Percentiles rank a stretch among this genome's conserved stretches.
These are phyloP conservation scores for Wallemia mellicola DNA, from an alignment of 1,284 basidiomycete species.

Conservation along the genomic window DNA sequence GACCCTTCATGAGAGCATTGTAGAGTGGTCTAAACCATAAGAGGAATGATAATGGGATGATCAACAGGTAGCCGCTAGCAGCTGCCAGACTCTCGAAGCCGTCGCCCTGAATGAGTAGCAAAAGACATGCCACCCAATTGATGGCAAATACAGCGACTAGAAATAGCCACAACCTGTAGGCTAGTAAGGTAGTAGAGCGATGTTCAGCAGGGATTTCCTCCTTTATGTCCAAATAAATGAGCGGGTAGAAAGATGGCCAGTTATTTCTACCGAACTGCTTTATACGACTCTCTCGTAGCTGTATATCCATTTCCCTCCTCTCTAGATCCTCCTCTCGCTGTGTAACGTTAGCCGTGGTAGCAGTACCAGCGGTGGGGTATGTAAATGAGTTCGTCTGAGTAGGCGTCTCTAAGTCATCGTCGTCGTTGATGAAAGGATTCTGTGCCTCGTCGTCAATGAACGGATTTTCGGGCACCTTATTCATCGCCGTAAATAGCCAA, in stretches of 20 bases:
- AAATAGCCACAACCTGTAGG: slow-evolving; percentile 17
- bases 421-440: not conserved
- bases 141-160: slow-evolving; percentile 37
- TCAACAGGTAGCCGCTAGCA: slow-evolving; percentile 31
- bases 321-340: slow-evolving; percentile 50
- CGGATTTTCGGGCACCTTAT: not conserved
- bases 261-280: slow-evolving; percentile 55
- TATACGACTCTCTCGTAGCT: slow-evolving; percentile 27
- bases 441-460: not conserved
- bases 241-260: slow-evolving; percentile 55
- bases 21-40: slow-evolving; percentile 73
- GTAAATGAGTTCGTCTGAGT: not conserved
- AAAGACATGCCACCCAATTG: slow-evolving; percentile 73
- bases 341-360: not conserved
- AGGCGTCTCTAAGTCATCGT: not conserved
- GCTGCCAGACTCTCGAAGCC: slow-evolving; percentile 51
- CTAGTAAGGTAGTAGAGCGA: slow-evolving; percentile 30
- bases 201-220: slow-evolving; percentile 64
- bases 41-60: slow-evolving; percentile 11
- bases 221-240: slow-evolving; percentile 72
- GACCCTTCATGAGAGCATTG: slow-evolving; percentile 77
- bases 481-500: not conserved
- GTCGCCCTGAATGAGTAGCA: slow-evolving; percentile 50
- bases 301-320: slow-evolving; percentile 38
- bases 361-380: not conserved